These are phyloP conservation scores for Rhodamnia rubescens DNA, from an alignment of 345 rosid species.

Conservation along the genomic window DNA sequence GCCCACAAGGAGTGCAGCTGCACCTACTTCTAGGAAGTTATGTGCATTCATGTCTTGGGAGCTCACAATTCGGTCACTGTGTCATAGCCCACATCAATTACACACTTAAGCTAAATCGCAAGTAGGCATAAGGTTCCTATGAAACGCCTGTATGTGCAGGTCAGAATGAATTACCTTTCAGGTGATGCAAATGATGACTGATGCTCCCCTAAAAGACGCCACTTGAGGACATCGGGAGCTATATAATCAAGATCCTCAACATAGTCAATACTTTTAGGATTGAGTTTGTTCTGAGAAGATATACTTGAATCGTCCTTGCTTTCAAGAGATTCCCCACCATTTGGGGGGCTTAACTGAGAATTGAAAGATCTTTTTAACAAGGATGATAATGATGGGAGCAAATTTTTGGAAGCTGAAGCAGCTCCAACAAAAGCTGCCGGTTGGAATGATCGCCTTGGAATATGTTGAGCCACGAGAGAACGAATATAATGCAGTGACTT, in stretches of 20 bases:
- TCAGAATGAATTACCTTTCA: slow-evolving; percentile 50
- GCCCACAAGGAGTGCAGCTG: slow-evolving; percentile 89
- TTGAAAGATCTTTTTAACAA: slow-evolving; percentile 79
- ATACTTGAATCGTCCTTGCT: slow-evolving; percentile 45
- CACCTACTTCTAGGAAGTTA: slow-evolving; percentile 90
- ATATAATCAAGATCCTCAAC: slow-evolving; percentile 61
- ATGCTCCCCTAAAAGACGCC: slow-evolving; percentile 84
- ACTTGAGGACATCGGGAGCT: slow-evolving; percentile 64
- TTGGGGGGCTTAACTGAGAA: slow-evolving; percentile 66
- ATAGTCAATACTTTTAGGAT: slow-evolving; percentile 46
- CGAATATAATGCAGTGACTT: slow-evolving; percentile 95
- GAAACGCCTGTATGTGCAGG: neutral
- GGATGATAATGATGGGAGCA: slow-evolving; percentile 69
- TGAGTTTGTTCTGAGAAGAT: slow-evolving; percentile 56
- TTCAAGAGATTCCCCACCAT: slow-evolving; percentile 51
- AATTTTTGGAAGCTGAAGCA: slow-evolving; percentile 60
- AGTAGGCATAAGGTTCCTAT: neutral
- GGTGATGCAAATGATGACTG: slow-evolving; percentile 34
- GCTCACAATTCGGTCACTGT: slow-evolving; percentile 49
- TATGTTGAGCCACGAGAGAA: slow-evolving; percentile 75
- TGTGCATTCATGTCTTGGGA: slow-evolving; percentile 60
- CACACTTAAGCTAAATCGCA: neutral
- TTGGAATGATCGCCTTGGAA: slow-evolving; percentile 82
- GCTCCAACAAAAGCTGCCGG: slow-evolving; percentile 85
- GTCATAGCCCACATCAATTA: neutral